Evolutionary conservation across 164 flowering plant species (phyloP).

Genomic region (Stephania cephalantha): DNA sequence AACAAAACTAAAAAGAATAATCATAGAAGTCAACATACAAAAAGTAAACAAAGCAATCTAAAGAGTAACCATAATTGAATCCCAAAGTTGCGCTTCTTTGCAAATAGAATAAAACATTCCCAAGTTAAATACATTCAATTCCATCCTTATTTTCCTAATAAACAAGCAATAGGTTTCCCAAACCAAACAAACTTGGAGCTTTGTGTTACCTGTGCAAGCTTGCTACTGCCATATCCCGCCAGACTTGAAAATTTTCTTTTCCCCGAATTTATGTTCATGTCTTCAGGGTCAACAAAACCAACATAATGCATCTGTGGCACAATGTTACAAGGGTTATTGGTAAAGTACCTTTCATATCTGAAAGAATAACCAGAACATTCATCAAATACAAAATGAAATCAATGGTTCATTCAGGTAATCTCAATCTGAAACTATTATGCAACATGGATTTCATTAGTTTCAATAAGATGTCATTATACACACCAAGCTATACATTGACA

Average conservation of each 20-base stretch:
- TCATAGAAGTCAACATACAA: background rate
- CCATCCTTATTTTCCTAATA: background rate
- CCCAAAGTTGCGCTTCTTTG: background rate
- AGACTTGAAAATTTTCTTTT: constrained; percentile 73
- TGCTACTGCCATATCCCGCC: constrained; percentile 81
- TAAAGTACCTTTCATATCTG: background rate
- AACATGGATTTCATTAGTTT: background rate
- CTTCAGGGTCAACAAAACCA: constrained; percentile 93
- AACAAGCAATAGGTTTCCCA: background rate
- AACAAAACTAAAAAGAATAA: background rate
- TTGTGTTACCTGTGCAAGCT: constrained; percentile 74
- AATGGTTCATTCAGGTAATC: background rate
- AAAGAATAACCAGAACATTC: background rate
- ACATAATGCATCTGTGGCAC: constrained; percentile 66
- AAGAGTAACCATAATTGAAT: background rate
- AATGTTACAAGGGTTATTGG: background rate
- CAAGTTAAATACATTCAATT: background rate
- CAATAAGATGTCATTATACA: too few relatives aligned
- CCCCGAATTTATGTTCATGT: constrained; percentile 81
- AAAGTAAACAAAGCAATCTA: background rate
- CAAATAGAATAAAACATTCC: background rate
- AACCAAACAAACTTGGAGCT: background rate
- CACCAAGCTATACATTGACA: too few relatives aligned
- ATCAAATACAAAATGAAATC: background rate
- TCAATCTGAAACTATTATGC: background rate